Percentiles rank a stretch among this genome's conserved stretches.
Conservation (phyloP, 2,329 filamentous ascomycete genomes). For the Colletotrichum tropicicola region DNA sequence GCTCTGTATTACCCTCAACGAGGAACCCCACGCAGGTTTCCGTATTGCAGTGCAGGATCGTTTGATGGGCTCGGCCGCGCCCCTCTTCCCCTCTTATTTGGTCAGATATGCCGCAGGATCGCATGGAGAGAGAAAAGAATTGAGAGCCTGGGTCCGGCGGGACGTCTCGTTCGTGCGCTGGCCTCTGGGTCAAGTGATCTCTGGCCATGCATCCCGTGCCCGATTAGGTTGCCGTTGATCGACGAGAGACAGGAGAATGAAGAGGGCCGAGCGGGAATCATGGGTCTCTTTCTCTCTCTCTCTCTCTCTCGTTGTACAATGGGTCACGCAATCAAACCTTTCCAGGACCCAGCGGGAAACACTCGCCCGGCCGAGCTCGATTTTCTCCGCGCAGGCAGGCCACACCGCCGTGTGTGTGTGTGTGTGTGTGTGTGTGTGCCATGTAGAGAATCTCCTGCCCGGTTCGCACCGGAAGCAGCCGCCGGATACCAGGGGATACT, state of each 20-base stretch:
- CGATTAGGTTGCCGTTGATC: conserved; percentile 18
- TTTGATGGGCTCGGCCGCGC: not conserved
- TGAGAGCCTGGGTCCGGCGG: not conserved
- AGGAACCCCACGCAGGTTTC: not conserved
- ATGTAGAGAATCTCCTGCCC: not conserved
- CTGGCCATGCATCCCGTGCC: conserved; percentile 9
- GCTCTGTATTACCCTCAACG: not conserved
- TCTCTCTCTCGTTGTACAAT: too few species aligned
- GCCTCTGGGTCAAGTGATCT: conserved; percentile 14
- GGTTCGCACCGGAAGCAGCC: not conserved
- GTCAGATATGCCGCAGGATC: conserved; percentile 4
- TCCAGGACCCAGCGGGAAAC: too few species aligned
- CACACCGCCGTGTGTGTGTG: too few species aligned
- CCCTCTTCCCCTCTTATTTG: conserved; percentile 10
- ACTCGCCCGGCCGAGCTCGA: too few species aligned
- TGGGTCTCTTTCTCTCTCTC: too few species aligned
- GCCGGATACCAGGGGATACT: not conserved
- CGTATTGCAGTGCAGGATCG: not conserved
- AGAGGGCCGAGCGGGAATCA: not conserved
- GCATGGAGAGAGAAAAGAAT: conserved; percentile 9
- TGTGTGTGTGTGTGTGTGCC: too few species aligned
- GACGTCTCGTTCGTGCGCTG: not conserved
- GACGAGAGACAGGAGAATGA: not conserved
- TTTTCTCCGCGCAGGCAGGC: too few species aligned
- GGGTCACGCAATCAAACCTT: too few species aligned